Conservation (phyloP, 2,329 filamentous ascomycete genomes). For the Penicillium sp. region DNA sequence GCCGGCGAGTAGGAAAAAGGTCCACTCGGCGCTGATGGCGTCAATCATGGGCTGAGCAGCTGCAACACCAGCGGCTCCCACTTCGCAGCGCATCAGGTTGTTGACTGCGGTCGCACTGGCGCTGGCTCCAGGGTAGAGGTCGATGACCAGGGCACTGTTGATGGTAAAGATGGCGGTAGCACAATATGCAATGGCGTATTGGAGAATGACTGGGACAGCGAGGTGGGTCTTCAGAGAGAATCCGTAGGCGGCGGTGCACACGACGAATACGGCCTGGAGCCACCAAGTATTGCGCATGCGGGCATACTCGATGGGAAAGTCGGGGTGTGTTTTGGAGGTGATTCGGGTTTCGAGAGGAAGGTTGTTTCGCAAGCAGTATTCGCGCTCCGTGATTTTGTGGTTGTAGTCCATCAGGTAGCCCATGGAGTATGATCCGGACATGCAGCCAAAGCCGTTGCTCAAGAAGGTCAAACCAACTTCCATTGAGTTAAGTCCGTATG, state of each 20-base stretch:
- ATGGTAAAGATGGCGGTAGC: constrained; percentile 35
- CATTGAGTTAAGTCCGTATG: constrained; percentile 39
- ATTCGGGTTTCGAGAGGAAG: constrained; percentile 28
- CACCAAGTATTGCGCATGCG: constrained; percentile 40
- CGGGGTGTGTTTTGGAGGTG: constrained; percentile 30
- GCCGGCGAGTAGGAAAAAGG: constrained; percentile 29
- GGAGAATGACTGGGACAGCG: constrained; percentile 36
- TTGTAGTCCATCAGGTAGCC: constrained; percentile 44
- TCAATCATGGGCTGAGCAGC: constrained; percentile 32
- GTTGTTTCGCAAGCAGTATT: constrained; percentile 30
- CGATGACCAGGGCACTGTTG: constrained; percentile 38
- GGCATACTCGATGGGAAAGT: constrained; percentile 42
- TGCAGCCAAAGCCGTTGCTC: constrained; percentile 41
- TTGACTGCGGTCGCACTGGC: constrained; percentile 38
- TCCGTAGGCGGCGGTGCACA: constrained; percentile 34
- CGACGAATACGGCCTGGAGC: constrained; percentile 38
- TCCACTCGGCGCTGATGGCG: constrained; percentile 26
- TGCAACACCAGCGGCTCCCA: constrained; percentile 36
- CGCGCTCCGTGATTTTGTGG: constrained; percentile 32
- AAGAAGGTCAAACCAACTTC: constrained; percentile 43
- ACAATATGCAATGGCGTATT: constrained; percentile 37
- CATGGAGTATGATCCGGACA: constrained; percentile 40
- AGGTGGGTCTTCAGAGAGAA: constrained; percentile 26
- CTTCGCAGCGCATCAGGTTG: constrained; percentile 36
- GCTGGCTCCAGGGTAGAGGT: constrained; percentile 32